Evolutionary conservation across 441 rosid genomes (phyloP), one percentile per base, ranked within the genome.

Genomic region (Brassica hybrid): DNA sequence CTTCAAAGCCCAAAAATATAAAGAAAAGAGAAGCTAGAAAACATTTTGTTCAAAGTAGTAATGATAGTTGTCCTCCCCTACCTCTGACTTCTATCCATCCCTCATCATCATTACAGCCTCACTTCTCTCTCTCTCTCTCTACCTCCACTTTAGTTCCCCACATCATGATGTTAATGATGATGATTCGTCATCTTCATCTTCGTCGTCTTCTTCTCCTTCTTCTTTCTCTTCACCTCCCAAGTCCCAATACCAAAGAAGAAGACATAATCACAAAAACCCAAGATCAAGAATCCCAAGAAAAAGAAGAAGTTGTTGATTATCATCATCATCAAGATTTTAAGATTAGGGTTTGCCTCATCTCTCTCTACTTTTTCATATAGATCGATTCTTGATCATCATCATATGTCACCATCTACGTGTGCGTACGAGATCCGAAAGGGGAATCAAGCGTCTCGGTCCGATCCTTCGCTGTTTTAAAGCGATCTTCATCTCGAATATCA

Each of bases 391-490:
- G 82, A 62, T 73, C 81, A 45, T 65, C 69, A 69, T 68, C 62
- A 25, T 60, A 67, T 72, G 48, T 21, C 73, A 65, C n/a, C 77
- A 72, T 72, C 69, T 65, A 78, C 81, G 81, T 77, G 76, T 72
- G 76, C 77, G 77, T 78, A 73, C 74, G 78, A 79, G 82, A 75
- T 75, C 82, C 79, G 21, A 57, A 75, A 80, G 83, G 83, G 83
- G 83, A 80, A 80, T 80, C 83, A 80, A 80, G 83, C 79, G 76
- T 80, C 79, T 80, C 83, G 83, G 83, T 80, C 83, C 83, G 83
- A 75, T 75, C 76, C 52, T 75, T 75, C 76, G 79, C 69, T 75
- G 30, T 56, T 65, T 74, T 61, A 57, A 74, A 74, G 75, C 82
- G 63, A 74, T 69, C 68, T 64, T 70, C 59, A 57, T 73, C 61